Conservation (phyloP, 2,329 filamentous ascomycete species). For the Onygena corvina region DNA sequence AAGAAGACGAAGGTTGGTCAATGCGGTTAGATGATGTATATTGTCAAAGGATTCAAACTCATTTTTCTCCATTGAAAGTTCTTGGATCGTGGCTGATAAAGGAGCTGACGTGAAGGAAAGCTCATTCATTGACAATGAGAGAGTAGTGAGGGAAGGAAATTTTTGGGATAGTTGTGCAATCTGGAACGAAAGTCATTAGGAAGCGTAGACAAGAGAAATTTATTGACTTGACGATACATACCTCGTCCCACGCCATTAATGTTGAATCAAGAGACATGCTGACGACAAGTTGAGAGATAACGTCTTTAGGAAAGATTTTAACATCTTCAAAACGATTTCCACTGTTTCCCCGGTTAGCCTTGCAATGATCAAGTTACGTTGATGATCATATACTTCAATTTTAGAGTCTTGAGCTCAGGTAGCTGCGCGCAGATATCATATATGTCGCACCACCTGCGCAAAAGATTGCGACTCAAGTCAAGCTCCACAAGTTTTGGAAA, state of each 20-base stretch:
- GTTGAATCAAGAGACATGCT: constrained; percentile 57
- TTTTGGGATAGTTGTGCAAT: constrained; percentile 25
- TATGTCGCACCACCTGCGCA: constrained; percentile 56
- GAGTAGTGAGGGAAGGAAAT: constrained; percentile 26
- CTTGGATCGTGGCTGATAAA: constrained; percentile 30
- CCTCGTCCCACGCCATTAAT: constrained; percentile 53
- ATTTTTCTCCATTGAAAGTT: constrained; percentile 41
- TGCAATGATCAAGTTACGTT: not conserved
- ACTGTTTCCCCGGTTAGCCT: constrained; percentile 34
- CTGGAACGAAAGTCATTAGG: constrained; percentile 18
- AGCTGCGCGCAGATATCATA: constrained; percentile 60
- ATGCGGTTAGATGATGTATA: constrained; percentile 39
- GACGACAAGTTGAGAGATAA: constrained; percentile 41
- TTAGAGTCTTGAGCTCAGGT: constrained; percentile 52
- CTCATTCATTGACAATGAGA: constrained; percentile 29
- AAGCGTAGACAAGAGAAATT: too few relatives aligned
- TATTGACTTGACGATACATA: constrained; percentile 24
- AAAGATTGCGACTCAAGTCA: constrained; percentile 73
- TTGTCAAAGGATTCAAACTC: constrained; percentile 27
- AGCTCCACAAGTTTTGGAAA: constrained; percentile 57
- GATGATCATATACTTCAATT: constrained; percentile 51
- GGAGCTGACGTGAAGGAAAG: constrained; percentile 23
- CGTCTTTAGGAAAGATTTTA: constrained; percentile 17
- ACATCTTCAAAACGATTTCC: constrained; percentile 54
- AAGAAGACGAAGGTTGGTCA: constrained; percentile 41